phyloP scores from a whole-genome alignment of 345 rosid genomes.

The Luvunga scandens region DNA sequence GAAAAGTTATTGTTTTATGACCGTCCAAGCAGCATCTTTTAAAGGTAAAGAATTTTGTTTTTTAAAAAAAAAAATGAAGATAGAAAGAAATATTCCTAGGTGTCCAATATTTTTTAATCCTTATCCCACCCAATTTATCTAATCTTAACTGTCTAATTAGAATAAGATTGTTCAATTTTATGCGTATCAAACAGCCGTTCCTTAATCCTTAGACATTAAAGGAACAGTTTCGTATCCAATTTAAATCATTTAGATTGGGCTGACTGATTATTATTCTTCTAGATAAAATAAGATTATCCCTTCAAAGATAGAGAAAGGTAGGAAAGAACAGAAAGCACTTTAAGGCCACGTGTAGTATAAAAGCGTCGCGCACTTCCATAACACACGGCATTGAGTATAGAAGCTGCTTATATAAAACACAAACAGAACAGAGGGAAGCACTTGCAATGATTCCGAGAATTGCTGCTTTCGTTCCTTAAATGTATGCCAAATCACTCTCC shows the following conservation, averaged over 20 bases:
- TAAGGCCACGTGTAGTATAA: neutral
- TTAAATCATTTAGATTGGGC: too few relatives aligned
- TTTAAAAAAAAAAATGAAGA: neutral
- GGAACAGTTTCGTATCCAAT: too few relatives aligned
- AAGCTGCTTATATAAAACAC: neutral
- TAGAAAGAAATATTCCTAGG: neutral
- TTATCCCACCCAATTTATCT: too few relatives aligned
- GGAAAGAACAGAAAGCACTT: neutral
- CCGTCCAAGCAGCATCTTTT: neutral
- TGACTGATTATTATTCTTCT: too few relatives aligned
- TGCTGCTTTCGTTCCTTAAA: slow-evolving; percentile 9
- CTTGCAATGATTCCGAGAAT: slow-evolving; percentile 1
- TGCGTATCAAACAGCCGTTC: too few relatives aligned
- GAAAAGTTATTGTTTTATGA: too few relatives aligned
- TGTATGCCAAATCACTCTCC: neutral
- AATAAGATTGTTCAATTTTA: too few relatives aligned
- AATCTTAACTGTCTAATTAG: too few relatives aligned
- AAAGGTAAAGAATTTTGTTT: neutral
- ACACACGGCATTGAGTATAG: too few relatives aligned
- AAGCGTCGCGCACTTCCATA: too few relatives aligned
- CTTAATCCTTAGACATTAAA: too few relatives aligned
- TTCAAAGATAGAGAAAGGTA: neutral
- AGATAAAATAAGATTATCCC: neutral
- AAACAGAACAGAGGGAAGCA: neutral
- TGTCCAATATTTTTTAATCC: neutral